Conservation (phyloP, 805 yeast genomes). For the Wickerhamiella kurtzmanii region DNA sequence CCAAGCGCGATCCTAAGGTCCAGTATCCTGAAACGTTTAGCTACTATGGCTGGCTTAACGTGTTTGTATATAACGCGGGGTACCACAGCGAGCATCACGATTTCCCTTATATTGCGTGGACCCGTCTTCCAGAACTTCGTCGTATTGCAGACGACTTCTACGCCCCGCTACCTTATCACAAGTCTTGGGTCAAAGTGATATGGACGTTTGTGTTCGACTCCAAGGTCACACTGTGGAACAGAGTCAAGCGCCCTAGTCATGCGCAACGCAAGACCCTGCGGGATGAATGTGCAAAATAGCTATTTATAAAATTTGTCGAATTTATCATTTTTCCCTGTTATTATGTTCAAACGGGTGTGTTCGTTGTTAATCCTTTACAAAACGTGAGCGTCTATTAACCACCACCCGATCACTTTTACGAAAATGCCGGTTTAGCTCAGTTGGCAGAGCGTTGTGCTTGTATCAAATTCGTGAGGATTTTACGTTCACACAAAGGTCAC, state of each 20-base stretch:
- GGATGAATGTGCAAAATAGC: too few species aligned
- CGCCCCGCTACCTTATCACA: conserved; percentile 61
- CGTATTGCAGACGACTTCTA: conserved; percentile 68
- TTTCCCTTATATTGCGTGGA: conserved; percentile 89
- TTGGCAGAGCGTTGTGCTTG: not conserved
- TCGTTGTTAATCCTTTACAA: too few species aligned
- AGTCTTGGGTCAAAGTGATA: conserved; percentile 67
- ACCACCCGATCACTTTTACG: too few species aligned
- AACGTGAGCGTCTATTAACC: too few species aligned
- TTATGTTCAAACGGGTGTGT: too few species aligned
- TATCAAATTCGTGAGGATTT: not conserved
- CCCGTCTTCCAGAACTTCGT: conserved; percentile 51
- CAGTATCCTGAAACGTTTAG: conserved; percentile 63
- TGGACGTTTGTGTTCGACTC: conserved; percentile 57
- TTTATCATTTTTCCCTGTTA: not conserved
- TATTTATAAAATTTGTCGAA: not conserved
- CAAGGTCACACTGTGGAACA: conserved; percentile 58
- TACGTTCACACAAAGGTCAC: not conserved
- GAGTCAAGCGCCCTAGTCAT: conserved; percentile 49
- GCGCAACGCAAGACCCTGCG: conserved; percentile 3
- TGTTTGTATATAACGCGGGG: conserved; percentile 84
- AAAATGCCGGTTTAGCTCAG: not conserved
- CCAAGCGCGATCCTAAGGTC: conserved; percentile 12
- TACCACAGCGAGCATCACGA: conserved; percentile 93
- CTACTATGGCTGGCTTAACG: conserved; percentile 69